A percentile compares a stretch with the other conserved stretches of the same genome.
Conservation (phyloP, 768 basidiomycete species). For the Podaxis sp. region DNA sequence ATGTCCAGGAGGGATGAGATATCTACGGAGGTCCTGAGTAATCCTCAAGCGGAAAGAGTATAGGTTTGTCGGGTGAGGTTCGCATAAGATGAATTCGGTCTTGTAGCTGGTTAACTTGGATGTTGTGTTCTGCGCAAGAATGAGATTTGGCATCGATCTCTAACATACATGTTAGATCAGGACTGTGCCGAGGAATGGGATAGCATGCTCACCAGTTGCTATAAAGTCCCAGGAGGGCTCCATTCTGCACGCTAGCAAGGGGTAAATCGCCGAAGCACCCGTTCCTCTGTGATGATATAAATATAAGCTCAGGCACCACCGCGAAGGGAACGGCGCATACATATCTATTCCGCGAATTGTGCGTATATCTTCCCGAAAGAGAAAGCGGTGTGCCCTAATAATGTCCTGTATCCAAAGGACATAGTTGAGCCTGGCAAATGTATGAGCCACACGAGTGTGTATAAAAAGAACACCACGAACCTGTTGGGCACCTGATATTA, state of each 20-base stretch:
- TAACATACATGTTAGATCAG: conserved; percentile 23
- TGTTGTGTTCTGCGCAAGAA: conserved; percentile 51
- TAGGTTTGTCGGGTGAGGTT: conserved; percentile 32
- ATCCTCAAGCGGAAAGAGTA: conserved; percentile 44
- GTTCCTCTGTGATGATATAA: conserved; percentile 62
- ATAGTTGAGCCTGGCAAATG: conserved; percentile 69
- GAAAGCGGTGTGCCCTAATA: conserved; percentile 29
- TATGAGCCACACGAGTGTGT: background rate
- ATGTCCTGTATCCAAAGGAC: conserved; percentile 83
- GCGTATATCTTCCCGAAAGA: conserved; percentile 13
- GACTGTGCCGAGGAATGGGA: background rate
- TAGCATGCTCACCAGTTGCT: conserved; percentile 58
- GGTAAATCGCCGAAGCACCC: conserved; percentile 88
- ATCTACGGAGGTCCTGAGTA: conserved; percentile 17
- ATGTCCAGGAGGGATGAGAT: background rate
- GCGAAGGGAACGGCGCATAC: conserved; percentile 38
- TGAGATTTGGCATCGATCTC: conserved; percentile 74
- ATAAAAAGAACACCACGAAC: conserved; percentile 29
- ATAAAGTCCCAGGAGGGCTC: conserved; percentile 55
- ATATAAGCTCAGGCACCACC: background rate
- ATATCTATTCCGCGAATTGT: conserved; percentile 63
- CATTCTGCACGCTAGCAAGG: conserved; percentile 64
- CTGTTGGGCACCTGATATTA: conserved; percentile 65
- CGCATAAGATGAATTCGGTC: conserved; percentile 49
- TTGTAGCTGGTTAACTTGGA: conserved; percentile 53